Base-by-base conservation (phyloP, 306 rosid species). In the Malus orientalis region DNA sequence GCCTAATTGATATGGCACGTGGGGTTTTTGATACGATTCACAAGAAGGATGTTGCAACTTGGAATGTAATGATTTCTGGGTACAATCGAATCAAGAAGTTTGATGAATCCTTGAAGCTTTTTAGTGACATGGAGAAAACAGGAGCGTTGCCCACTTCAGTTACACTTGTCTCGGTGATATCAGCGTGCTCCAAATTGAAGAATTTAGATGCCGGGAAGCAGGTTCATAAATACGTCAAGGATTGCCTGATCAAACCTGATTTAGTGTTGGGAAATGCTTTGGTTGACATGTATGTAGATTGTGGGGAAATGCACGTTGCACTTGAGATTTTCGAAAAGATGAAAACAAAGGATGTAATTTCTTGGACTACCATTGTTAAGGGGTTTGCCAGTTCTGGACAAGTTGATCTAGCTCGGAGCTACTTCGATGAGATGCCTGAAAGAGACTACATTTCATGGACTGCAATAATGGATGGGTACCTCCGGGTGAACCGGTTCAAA, bases 361-460 rank as follows among this genome's bases (percentile, higher is more conserved):
- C 98, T 83, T 94, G 98, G 96, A 92, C 98, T 42, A 76, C 88
- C 67, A 88, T 94, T 27, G 89, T 90, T 33, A 68, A 82, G 1
- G 98, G 98, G 70, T 89, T 84, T 81, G 84, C 87, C 71, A 85
- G 77, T 78, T 70, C 78, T 2, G 94, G 91, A 62, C 80, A 80
- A 75, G 75, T 92, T 74, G 92, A 90, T 78, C 71, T 85, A 73
- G 98, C 93, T 69, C 80, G 92, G 14, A 83, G 79, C 72, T 84
- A 90, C 82, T 94, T 94, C 59, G 84, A 86, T 80, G 80, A 85
- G 74, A 94, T 89, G 91, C 83, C 93, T 36, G 93, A 67, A 82
- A 90, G 89, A 69, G 98, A 95, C 80, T 76, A 81, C 51, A 83
- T 95, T 81, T 92, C 96, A 10, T 95, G 98, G 97, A 95, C 97